Evolutionary conservation across 257 asterid species (phyloP), one percentile per base, ranked within the genome.

Genomic region (Lavandula angustifolia): DNA sequence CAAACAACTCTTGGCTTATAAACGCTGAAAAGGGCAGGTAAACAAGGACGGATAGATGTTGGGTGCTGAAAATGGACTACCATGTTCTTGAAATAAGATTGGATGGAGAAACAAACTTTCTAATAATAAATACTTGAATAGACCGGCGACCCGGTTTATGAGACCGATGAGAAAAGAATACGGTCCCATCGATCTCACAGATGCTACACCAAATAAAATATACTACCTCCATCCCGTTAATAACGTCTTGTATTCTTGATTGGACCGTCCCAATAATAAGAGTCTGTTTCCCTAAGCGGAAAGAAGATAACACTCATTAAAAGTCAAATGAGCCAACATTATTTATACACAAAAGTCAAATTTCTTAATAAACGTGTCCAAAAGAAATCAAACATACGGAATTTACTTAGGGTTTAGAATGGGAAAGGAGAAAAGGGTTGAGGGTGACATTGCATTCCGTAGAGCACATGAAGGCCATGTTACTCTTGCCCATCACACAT

Each of bases 401-500:
- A n/a, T n/a, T n/a, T n/a, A n/a, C n/a, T n/a, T n/a, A n/a, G n/a
- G n/a, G n/a, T n/a, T n/a, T n/a, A n/a, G n/a, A n/a, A n/a, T n/a
- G n/a, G n/a, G n/a, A n/a, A 35, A 34, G 3, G 5, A 2, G n/a
- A 42, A 22, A 10, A 10, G 40, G 47, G 32, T 16, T 42, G 87
- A 81, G 62, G 67, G 80, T 66, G 87, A 80, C 86, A 27, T 31
- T 13, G 68, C 83, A 37, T 64, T 69, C 83, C 72, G 59, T 60
- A 70, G 51, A 3, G 89, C 91, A 87, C 91, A 88, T 87, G 94
- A 76, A 68, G 62, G 65, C 90, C 94, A 88, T 80, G 89, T 85
- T 83, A 83, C 92, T 76, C 83, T 74, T 44, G 62, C 66, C 75
- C 35, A 33, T 57, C 54, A 10, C 75, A 67, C 66, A 4, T 49